Evolutionary conservation across 345 rosid species (phyloP), one percentile per base, ranked within the genome.

Genomic region (Salix purpurea): DNA sequence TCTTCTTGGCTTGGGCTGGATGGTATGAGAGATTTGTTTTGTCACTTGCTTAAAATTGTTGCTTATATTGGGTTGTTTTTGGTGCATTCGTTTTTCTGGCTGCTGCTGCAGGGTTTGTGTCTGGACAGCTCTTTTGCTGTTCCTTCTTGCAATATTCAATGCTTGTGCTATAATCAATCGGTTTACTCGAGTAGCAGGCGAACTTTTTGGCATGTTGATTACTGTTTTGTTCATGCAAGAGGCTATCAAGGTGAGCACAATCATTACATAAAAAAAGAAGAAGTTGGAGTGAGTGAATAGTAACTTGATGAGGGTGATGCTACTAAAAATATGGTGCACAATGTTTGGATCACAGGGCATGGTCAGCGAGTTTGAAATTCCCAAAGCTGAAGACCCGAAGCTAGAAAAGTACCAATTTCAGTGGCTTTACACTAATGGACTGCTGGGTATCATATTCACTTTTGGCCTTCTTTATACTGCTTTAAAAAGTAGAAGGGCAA

Each of bases 1-100:
- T 94, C 61, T 89, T 78, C 92, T 83, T 94, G 76, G 94, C 97
- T 75, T 94, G 98, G 98, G 83, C 86, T 77, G 97, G 91, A 85
- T 94, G 97, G 98, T 91, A 84, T 12, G 0, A 1, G 14, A 14
- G 48, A 21, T 36, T 39, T 28, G 28, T 26, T 16, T 44, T 28
- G 14, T n/a, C 0, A 19, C 12, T 14, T 26, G 6, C 46, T 28
- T 24, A 23, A 13, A 48, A 18, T 67, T 24, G 1, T 26, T 28
- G 52, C 54, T 36, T 42, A 23, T 16, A 4, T 69, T 67, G 13
- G 26, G 21, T 13, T 72, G 1, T 2, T 68, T 40, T 46, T 73
- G 12, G 66, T 76, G 73, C 39, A 46, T 82, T 42, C 23, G 0
- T n/a, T 64, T 23, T 28, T 15, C 10, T 18, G n/a, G 42, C 12